A percentile compares a stretch with the other conserved stretches of the same genome.
Evolutionary conservation across 371 early-diverging fungal species (phyloP).

Genomic region (Rhizopus stolonifer): DNA sequence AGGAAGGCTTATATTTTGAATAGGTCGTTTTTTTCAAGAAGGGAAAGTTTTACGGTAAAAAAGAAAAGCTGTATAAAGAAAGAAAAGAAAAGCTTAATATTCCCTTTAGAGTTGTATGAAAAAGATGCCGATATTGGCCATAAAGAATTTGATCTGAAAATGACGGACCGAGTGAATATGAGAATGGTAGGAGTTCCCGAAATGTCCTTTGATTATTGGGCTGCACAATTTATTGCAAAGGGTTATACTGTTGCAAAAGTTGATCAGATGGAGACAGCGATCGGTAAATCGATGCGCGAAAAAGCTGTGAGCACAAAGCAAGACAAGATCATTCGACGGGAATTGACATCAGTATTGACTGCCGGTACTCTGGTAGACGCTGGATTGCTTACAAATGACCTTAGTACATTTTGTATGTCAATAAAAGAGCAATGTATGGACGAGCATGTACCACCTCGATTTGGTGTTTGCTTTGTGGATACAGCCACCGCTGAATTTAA

Average conservation of each 20-base stretch:
- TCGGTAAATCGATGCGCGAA: conserved; percentile 96
- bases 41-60: conserved; percentile 94
- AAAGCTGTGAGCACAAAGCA: conserved; percentile 51
- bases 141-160: conserved; percentile 93
- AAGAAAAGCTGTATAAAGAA: neutral
- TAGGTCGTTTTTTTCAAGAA: conserved; percentile 98
- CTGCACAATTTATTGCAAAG: conserved; percentile 93
- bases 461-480: conserved; percentile 94
- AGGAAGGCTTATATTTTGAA: neutral
- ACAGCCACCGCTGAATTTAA: conserved; percentile 92
- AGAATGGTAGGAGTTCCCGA: conserved; percentile 99
- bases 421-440: conserved; percentile 63
- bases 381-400: conserved; percentile 81
- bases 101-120: conserved; percentile 91
- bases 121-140: conserved; percentile 99
- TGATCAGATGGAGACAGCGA: conserved; percentile 97
- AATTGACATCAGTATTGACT: conserved; percentile 93
- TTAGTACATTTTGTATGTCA: conserved; percentile 92
- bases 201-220: conserved; percentile 94
- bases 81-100: neutral
- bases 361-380: conserved; percentile 94
- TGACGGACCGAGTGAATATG: conserved; percentile 98
- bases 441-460: conserved; percentile 43
- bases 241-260: conserved; percentile 97
- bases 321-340: conserved; percentile 93